phyloP scores from a whole-genome alignment of 73 alveolate species.

The Diophrys appendiculata region DNA sequence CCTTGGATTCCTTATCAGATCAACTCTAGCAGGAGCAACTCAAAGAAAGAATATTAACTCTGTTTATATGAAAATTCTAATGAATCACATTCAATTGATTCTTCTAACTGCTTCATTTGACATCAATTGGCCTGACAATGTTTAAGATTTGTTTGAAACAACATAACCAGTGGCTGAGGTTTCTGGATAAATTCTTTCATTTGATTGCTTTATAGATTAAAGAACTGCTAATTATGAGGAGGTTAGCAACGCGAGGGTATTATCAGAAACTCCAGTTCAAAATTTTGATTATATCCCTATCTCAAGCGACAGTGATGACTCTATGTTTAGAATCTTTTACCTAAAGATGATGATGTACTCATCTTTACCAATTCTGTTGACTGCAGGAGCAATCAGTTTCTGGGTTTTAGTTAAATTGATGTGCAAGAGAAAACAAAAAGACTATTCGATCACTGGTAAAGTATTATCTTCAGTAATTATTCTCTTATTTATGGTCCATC shows the following conservation, averaged over 20 bases:
- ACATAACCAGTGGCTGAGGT: slow-evolving; percentile 15
- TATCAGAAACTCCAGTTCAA: background rate
- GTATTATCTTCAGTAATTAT: slow-evolving; percentile 50
- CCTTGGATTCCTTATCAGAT: slow-evolving; percentile 13
- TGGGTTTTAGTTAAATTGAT: slow-evolving; percentile 31
- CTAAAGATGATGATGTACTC: slow-evolving; percentile 48
- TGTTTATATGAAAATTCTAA: slow-evolving; percentile 35
- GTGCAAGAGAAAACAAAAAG: background rate
- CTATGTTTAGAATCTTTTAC: slow-evolving; percentile 23
- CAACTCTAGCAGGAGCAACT: slow-evolving; percentile 48
- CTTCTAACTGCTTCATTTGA: slow-evolving; percentile 24
- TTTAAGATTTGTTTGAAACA: background rate
- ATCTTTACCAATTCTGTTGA: slow-evolving; percentile 44
- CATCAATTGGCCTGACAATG: slow-evolving; percentile 22
- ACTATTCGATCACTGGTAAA: slow-evolving; percentile 20
- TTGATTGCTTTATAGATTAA: slow-evolving; percentile 5
- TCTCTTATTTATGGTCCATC: slow-evolving; percentile 56
- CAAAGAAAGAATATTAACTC: slow-evolving; percentile 23
- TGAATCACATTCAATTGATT: slow-evolving; percentile 40
- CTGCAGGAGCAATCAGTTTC: slow-evolving; percentile 13
- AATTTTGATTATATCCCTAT: background rate
- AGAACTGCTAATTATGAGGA: background rate
- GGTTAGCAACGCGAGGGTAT: background rate
- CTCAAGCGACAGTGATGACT: background rate
- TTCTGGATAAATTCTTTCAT: slow-evolving; percentile 9